Percentiles rank a stretch among this genome's conserved stretches.
phyloP scores from a whole-genome alignment of 1,284 basidiomycete genomes.

The Sphaerobolus stellatus region DNA sequence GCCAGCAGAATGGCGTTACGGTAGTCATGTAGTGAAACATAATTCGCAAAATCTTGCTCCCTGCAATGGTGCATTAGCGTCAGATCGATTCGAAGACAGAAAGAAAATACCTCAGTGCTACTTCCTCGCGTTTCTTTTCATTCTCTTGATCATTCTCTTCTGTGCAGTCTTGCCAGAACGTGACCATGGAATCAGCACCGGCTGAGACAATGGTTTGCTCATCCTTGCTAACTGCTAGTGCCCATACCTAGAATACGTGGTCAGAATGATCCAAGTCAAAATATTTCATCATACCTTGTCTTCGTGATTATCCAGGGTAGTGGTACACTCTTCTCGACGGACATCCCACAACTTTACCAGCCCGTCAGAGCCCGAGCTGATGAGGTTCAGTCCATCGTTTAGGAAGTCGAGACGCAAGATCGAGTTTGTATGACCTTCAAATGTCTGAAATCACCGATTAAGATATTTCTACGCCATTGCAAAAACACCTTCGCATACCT shows the following conservation, averaged over 20 bases:
- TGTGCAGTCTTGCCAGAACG: slow-evolving; percentile 93
- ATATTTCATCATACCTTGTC: slow-evolving; percentile 68
- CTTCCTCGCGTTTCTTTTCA: slow-evolving; percentile 65
- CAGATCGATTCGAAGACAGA: slow-evolving; percentile 6
- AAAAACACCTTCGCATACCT: slow-evolving; percentile 36
- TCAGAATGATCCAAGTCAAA: background rate
- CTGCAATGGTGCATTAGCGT: slow-evolving; percentile 39
- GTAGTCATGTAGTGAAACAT: slow-evolving; percentile 86
- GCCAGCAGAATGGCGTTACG: slow-evolving; percentile 88
- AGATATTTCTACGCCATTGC: slow-evolving; percentile 2
- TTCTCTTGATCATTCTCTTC: slow-evolving; percentile 75
- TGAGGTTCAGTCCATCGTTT: slow-evolving; percentile 80
- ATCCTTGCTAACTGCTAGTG: slow-evolving; percentile 75
- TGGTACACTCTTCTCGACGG: slow-evolving; percentile 80
- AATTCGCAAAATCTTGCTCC: slow-evolving; percentile 95
- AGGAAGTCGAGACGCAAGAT: slow-evolving; percentile 93
- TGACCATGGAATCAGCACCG: slow-evolving; percentile 91
- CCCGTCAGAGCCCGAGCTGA: slow-evolving; percentile 90
- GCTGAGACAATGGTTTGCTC: slow-evolving; percentile 86
- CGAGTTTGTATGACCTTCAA: slow-evolving; percentile 96
- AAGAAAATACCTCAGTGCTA: slow-evolving; percentile 66
- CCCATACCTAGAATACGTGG: slow-evolving; percentile 85
- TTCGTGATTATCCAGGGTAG: slow-evolving; percentile 94
- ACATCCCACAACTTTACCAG: slow-evolving; percentile 96
- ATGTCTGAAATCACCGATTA: slow-evolving; percentile 54